These are phyloP conservation scores for Komagataella mondaviorum DNA, from an alignment of 805 yeast genomes.

Conservation along the genomic window DNA sequence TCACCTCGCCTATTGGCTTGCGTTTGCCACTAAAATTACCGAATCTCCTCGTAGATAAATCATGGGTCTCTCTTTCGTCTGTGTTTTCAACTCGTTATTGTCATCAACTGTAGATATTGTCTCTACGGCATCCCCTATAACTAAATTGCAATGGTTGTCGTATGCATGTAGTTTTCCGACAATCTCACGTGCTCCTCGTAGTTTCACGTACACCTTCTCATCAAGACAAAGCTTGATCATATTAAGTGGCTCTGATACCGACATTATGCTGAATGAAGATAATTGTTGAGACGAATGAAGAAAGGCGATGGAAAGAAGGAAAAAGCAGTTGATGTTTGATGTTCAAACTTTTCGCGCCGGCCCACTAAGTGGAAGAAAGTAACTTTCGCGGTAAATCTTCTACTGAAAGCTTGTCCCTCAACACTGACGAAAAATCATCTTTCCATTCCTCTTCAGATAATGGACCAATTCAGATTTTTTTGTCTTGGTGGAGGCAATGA, in stretches of 20 bases:
- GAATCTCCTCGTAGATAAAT: slow-evolving; percentile 97
- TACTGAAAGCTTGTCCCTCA: neutral
- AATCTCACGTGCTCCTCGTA: slow-evolving; percentile 90
- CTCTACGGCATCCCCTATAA: slow-evolving; percentile 85
- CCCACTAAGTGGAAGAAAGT: neutral
- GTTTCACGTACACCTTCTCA: slow-evolving; percentile 74
- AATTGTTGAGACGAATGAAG: neutral
- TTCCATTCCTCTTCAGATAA: neutral
- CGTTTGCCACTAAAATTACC: slow-evolving; percentile 56
- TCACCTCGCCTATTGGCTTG: neutral
- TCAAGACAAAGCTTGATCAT: slow-evolving; percentile 76
- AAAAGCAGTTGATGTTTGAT: neutral
- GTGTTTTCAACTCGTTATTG: slow-evolving; percentile 18
- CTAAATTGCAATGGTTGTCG: slow-evolving; percentile 95
- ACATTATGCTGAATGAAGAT: slow-evolving; percentile 6
- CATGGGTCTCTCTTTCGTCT: slow-evolving; percentile 62
- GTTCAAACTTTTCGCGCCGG: neutral
- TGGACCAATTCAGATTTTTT: slow-evolving; percentile 42
- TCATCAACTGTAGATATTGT: slow-evolving; percentile 51
- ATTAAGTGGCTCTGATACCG: slow-evolving; percentile 71
- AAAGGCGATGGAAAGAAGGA: neutral
- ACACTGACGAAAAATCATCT: neutral
- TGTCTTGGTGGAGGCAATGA: slow-evolving; percentile 98
- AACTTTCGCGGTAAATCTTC: neutral
- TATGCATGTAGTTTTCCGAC: slow-evolving; percentile 85